A percentile compares a stretch with the other conserved stretches of the same genome.
Conservation (phyloP, 345 rosid species). For the Gossypium rotundifolium region DNA sequence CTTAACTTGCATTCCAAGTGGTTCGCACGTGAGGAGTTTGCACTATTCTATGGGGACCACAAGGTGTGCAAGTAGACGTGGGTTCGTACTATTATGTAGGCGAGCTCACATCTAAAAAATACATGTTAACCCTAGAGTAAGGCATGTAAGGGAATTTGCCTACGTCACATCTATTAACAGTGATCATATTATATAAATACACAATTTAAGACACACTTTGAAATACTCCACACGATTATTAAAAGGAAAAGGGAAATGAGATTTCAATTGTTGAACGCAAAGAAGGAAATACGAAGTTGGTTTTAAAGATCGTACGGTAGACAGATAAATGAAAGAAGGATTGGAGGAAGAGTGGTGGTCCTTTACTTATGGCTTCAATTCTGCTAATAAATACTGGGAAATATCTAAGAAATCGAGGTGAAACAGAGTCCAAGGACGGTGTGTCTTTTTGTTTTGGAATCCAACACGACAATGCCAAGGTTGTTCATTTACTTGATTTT, state of each 20-base stretch:
- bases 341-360: constrained; percentile 74
- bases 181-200: too few relatives aligned
- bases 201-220: too few relatives aligned
- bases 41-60: too few relatives aligned
- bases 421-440: not conserved
- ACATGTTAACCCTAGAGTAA: accelerated
- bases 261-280: not conserved
- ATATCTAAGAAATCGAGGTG: constrained; percentile 7
- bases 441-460: too few relatives aligned
- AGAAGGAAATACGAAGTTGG: not conserved
- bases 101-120: too few relatives aligned
- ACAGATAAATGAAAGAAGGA: not conserved
- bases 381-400: not conserved
- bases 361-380: constrained; percentile 41
- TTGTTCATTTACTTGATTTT: too few relatives aligned
- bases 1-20: too few relatives aligned
- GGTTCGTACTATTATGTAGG: too few relatives aligned
- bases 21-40: too few relatives aligned
- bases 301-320: not conserved
- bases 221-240: too few relatives aligned
- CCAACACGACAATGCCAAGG: too few relatives aligned
- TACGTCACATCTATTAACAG: accelerated
- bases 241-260: not conserved
- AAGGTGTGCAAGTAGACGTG: too few relatives aligned
- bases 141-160: accelerated